Evolutionary conservation across 1,139 yeast genomes (phyloP), one percentile per base, ranked within the genome.

Genomic region (Sugiyamaella pinicola): DNA sequence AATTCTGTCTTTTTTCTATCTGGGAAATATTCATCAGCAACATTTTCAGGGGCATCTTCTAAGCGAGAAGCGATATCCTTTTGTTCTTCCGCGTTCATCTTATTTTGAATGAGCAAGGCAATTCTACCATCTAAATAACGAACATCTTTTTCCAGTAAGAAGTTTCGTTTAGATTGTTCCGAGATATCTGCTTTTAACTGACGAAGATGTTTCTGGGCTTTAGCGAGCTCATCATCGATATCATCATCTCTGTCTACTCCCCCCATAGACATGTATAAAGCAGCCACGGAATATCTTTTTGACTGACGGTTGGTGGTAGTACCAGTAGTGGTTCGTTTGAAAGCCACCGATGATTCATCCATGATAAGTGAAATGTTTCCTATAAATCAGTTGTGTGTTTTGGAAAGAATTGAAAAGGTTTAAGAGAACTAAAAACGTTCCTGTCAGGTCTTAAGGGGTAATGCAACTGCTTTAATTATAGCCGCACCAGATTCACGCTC

Each of bases 71-170:
- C 73, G 15, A 71, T 69, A 54, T 71, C 74, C 35, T 63, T 61
- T 54, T 69, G 73, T 56, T 72, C 75, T 46, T 71, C 74, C 12
- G 67, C 53, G 13, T 72, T 73, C 69, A 73, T 71, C 51, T 70
- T 70, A 60, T 72, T 71, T 52, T 72, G 75, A 53, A 73, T 73
- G 24, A 73, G 64, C 47, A 72, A 63, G 12, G 76, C 76, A 34
- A 73, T 73, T 24, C 76, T 68, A 26, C 72, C 61, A 57, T 73
- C 76, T 39, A 73, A 63, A 54, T 70, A 72, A 39, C 75, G 64
- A 39, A 73, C 75, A 52, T 73, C 76, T 56, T 70, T 68, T 55
- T 73, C 77, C 47, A 72, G 62, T 46, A 71, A 60, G 53, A 72
- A 73, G 58, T 73, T 73, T 53, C 65, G 64, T 57, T 72, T 72